Base-by-base conservation (phyloP, 2,329 filamentous ascomycete species). In the Atkinsonella hypoxylon region DNA sequence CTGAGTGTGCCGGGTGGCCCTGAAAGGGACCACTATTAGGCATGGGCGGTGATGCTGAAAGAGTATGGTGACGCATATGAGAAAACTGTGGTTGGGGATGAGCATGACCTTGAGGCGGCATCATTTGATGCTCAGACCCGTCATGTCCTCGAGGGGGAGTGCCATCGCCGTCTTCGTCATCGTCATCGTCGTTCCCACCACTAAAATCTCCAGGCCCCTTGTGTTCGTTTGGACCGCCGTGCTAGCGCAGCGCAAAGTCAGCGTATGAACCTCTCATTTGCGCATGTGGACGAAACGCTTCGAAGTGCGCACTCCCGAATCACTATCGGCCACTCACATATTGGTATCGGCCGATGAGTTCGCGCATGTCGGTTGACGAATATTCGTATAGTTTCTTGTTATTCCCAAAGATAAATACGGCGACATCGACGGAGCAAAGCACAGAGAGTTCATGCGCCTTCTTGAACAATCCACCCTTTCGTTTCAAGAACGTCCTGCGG, bases 311-410 rank as follows among this genome's bases (percentile, higher is more conserved):
- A 26, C 26, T 5, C 26, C 26, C 4, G 7, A 26, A 26, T 26
- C 26, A 7, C 26, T 7, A 7, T 22, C 12, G n/a, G 12, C 9
- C 48, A 80, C 89, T 62, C 74, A 96, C 91, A 69, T 90, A 95
- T 81, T 89, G 84, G 65, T 95, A 94, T 65, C 89, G 81, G 48
- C 80, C 79, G 58, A 98, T 82, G 47, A 94, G 87, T 57, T 96
- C 89, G 66, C 85, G 85, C 79, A 98, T 95, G 67, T 96, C 89
- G 59, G 82, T 77, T 17, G 91, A 97, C 12, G 90, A 97, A 68
- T 95, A 98, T 69, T 98, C 89, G 70, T 97, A 96, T 26, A 98
- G 78, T 73, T 97, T 97, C 78, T 97, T 98, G 70, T 98, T 98
- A 71, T 88, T 90, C 56, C 91, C 91, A 64, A 97, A 97, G 62